A percentile compares a stretch with the other conserved stretches of the same genome.
These are phyloP conservation scores for Boletus coccyginus DNA, from an alignment of 768 basidiomycete genomes.

Conservation along the genomic window DNA sequence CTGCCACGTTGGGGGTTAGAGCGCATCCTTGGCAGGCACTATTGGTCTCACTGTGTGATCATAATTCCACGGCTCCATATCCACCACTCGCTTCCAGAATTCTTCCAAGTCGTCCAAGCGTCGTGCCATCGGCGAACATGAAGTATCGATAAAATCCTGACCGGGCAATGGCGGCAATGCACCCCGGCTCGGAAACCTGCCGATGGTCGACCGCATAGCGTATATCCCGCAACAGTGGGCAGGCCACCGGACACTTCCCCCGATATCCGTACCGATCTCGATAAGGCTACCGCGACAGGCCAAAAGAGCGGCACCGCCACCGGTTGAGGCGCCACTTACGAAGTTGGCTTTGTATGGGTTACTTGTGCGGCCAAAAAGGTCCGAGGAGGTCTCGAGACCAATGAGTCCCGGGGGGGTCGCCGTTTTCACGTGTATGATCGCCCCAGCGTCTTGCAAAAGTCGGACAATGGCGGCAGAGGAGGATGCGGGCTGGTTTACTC, in stretches of 20 bases:
- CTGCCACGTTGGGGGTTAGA: conserved; percentile 20
- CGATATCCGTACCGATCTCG: conserved; percentile 49
- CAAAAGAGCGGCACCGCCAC: conserved; percentile 49
- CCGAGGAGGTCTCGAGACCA: conserved; percentile 40
- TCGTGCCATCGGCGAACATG: conserved; percentile 41
- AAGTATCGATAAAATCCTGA: conserved; percentile 35
- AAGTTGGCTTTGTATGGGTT: conserved; percentile 47
- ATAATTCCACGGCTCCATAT: conserved; percentile 42
- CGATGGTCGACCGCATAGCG: conserved; percentile 36
- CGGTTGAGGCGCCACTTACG: conserved; percentile 47
- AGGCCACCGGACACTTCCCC: conserved; percentile 49
- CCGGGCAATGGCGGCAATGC: conserved; percentile 34
- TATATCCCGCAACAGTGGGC: conserved; percentile 49
- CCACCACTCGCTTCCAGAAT: conserved; percentile 42
- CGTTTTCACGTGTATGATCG: conserved; percentile 41
- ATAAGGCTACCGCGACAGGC: conserved; percentile 43
- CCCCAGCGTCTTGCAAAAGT: conserved; percentile 41
- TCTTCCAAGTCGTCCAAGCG: conserved; percentile 40
- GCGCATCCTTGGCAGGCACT: not conserved
- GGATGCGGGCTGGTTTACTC: conserved; percentile 32
- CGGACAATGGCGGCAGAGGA: conserved; percentile 39
- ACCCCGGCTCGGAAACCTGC: conserved; percentile 39
- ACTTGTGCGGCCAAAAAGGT: conserved; percentile 44
- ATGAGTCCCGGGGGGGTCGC: conserved; percentile 43
- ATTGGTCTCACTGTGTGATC: conserved; percentile 37